Base-by-base conservation (phyloP, 1,284 basidiomycete species). In the Microbotryum scabiosae region DNA sequence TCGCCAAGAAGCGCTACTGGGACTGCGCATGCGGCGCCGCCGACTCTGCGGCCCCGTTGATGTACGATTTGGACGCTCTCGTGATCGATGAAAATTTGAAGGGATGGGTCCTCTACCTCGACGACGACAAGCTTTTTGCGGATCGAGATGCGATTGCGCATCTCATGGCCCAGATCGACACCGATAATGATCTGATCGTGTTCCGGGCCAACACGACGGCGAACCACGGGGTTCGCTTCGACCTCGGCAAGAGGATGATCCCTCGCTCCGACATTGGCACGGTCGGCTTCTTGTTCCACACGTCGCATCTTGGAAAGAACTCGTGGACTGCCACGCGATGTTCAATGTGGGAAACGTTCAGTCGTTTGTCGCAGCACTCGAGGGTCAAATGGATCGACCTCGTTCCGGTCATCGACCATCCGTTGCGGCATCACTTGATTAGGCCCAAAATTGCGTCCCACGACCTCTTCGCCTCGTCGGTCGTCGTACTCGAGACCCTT, bases 221-320 rank as follows among this genome's bases (percentile, higher is more conserved):
- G 23, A 43, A 59, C 46, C 56, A 61, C 43, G 14, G 20, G 28
- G 23, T 32, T 32, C 44, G 28, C 55, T 14, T n/a, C 47, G 25
- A 44, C 48, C 60, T 49, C 54, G 36, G 45, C 25, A 45, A 47
- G 10, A 62, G 66, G 56, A 54, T 59, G 9, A 32, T 66, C 16
- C 41, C 58, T 16, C 54, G 48, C 3, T 57, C 57, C 23, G 41
- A 63, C 6, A 60, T 68, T 49, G 55, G 54, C 23, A 57, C 59
- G 20, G 53, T 68, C 55, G 64, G 64, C 26, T 61, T 60, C 51
- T 46, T 65, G 43, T 66, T 66, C 48, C 66, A 68, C 49, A 60
- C 64, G 21, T 53, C 57, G 25, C 52, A 66, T 47, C 55, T 64
- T 25, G 61, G 57, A 26, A 44, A 51, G 8, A 57, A 62, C 16